A percentile compares a stretch with the other conserved stretches of the same genome.
Evolutionary conservation across 805 yeast species (phyloP).

Genomic region (Candida insectorum): DNA sequence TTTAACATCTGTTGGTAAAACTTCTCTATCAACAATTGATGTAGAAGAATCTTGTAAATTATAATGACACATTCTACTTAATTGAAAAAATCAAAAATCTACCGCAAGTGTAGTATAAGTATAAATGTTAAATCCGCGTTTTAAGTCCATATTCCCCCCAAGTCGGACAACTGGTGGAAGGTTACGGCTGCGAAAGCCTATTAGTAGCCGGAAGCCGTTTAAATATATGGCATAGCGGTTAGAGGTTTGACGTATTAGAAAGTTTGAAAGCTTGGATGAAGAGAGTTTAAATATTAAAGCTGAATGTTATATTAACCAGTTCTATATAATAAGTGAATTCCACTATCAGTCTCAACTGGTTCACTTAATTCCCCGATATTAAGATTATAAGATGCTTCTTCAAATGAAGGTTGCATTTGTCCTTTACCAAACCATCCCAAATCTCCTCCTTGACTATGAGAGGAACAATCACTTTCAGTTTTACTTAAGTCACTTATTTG

Average conservation of each 20-base stretch:
- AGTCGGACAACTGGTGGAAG: too few species aligned
- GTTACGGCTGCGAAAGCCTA: too few species aligned
- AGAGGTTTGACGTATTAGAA: too few species aligned
- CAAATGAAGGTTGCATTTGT: constrained; percentile 94
- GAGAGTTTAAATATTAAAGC: too few species aligned
- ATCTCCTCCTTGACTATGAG: constrained; percentile 87
- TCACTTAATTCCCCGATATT: constrained; percentile 81
- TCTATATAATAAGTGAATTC: constrained; percentile 84
- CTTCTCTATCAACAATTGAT: constrained; percentile 28
- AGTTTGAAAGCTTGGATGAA: too few species aligned
- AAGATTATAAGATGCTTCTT: constrained; percentile 77
- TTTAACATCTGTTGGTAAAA: constrained; percentile 40
- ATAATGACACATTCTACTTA: constrained; percentile 6
- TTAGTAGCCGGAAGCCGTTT: too few species aligned
- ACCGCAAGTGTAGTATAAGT: too few species aligned
- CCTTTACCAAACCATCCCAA: constrained; percentile 86
- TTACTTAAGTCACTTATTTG: constrained; percentile 70
- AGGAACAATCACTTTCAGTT: constrained; percentile 85
- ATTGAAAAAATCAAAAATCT: too few species aligned
- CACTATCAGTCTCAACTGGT: constrained; percentile 85
- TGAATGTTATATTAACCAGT: too few species aligned
- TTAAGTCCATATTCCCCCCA: too few species aligned
- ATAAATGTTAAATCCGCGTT: too few species aligned
- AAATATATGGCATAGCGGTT: too few species aligned
- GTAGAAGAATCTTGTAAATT: constrained; percentile 1